These are phyloP conservation scores for Abortiporus biennis DNA, from an alignment of 1,284 basidiomycete genomes.

Conservation along the genomic window DNA sequence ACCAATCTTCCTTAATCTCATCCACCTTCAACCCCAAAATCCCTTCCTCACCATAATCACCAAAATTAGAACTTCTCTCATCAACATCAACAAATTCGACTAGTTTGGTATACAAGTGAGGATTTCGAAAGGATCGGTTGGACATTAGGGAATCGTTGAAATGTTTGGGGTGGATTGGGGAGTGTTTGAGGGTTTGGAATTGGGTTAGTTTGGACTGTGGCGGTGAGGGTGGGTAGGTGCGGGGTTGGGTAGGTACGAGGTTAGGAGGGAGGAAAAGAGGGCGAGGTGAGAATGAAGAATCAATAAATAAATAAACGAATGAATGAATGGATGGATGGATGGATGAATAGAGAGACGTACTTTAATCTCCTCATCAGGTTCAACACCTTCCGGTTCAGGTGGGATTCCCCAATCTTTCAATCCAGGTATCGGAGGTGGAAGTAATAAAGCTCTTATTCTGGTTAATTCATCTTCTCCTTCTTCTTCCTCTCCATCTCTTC, in stretches of 20 bases:
- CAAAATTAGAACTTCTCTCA: constrained; percentile 78
- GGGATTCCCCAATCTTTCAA: constrained; percentile 79
- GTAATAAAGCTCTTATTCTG: constrained; percentile 48
- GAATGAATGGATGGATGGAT: too few species aligned
- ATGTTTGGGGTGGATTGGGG: constrained; percentile 64
- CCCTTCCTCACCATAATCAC: constrained; percentile 63
- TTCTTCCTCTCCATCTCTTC: constrained; percentile 15
- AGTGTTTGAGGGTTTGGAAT: constrained; percentile 68
- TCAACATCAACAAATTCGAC: constrained; percentile 90
- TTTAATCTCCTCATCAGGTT: constrained; percentile 55
- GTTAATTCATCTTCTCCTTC: constrained; percentile 35
- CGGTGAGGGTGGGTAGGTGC: constrained; percentile 14
- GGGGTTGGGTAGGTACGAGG: constrained; percentile 20
- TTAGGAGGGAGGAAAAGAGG: not conserved
- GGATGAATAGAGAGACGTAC: too few species aligned
- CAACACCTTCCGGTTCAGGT: constrained; percentile 44
- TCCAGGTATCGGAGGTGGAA: constrained; percentile 58
- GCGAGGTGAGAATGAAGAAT: constrained; percentile 16
- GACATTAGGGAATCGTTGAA: constrained; percentile 93
- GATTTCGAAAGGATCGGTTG: constrained; percentile 89
- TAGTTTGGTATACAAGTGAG: constrained; percentile 88
- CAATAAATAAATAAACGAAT: too few species aligned
- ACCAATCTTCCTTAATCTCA: too few species aligned
- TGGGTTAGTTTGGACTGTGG: constrained; percentile 70
- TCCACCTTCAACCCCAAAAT: constrained; percentile 48